Conservation (phyloP, 164 flowering plant species). For the Tetrastigma voinierianum region DNA sequence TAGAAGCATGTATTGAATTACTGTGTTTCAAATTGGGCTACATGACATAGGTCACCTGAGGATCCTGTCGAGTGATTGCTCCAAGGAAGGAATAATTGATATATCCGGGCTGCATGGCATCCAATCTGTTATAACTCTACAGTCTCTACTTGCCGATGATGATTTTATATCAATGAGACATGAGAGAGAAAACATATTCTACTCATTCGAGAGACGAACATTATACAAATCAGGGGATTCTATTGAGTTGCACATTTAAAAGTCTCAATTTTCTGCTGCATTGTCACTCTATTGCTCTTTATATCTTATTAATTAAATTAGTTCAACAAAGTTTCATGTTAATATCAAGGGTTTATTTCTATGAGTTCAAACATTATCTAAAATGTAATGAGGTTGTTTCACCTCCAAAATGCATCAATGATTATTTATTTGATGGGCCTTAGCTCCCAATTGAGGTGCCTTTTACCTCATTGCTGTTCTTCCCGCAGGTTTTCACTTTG, state of each 20-base stretch:
- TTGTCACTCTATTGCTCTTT: too few relatives aligned
- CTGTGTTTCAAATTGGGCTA: not conserved
- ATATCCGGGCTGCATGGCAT: not conserved
- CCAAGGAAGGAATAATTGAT: not conserved
- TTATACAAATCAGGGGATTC: too few relatives aligned
- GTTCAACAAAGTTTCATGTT: too few relatives aligned
- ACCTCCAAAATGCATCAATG: not conserved
- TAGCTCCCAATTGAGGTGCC: not conserved
- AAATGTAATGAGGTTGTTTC: not conserved
- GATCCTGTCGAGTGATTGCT: not conserved
- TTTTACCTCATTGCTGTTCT: not conserved
- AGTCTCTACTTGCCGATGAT: too few relatives aligned
- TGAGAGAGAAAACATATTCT: too few relatives aligned
- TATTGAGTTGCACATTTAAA: too few relatives aligned
- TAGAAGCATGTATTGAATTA: not conserved
- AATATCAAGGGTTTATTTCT: too few relatives aligned
- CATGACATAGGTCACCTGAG: not conserved
- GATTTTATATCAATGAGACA: too few relatives aligned
- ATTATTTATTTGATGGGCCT: not conserved
- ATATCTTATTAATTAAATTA: too few relatives aligned
- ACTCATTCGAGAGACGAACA: too few relatives aligned
- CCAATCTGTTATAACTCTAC: too few relatives aligned
- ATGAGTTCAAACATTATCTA: not conserved
- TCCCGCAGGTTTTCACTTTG: conserved; percentile 75
- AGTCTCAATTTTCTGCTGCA: too few relatives aligned